Evolutionary conservation across 495 filamentous ascomycete genomes (phyloP), one percentile per base, ranked within the genome.

Genomic region (Aspergillus steynii): DNA sequence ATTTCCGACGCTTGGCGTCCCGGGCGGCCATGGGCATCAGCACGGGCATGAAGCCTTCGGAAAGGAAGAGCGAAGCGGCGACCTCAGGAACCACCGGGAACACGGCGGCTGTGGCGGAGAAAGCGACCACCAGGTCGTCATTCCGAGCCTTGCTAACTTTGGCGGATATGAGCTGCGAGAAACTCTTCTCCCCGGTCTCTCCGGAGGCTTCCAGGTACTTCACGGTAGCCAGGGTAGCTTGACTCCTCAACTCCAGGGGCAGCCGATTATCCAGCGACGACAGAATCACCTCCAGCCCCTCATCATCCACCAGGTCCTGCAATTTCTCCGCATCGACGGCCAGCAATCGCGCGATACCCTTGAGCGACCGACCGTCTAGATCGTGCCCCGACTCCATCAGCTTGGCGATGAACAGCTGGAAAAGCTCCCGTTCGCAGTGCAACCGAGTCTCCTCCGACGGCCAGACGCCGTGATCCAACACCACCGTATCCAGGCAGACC

Each of bases 61-160:
- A 92, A 55, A 97, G 82, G 69, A 98, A 96, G 42, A 98, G 78
- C 55, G 82, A 77, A 4, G 89, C 82, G 2, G 86, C 88, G 31
- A 88, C 80, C 47, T 86, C 78, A 14, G 91, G 87, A 1, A 87
- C 85, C 56, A 99, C 80, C 1, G 94, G 93, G 71, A 99, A 99
- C 32, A 97, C 82, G 5, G 87, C 85, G 4, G 92, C 85, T 3
- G 91, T 90, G 25, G 91, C 93, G 52, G 94, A 97, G 73, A 96
- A 97, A 15, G 91, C 93, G 31, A 93, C 69, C 52, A 88, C 81
- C 15, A 89, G 66, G 60, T 87, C 83, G 59, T 88, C 85, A 46
- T 80, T 77, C 10, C 77, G 84, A 31, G 79, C 75, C 34, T 77
- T 83, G 55, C 73, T 68, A 9, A 89, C 62, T 50, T 82, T 80